A percentile compares a stretch with the other conserved stretches of the same genome.
phyloP scores from a whole-genome alignment of 441 rosid genomes.

The Adansonia grandidieri region DNA sequence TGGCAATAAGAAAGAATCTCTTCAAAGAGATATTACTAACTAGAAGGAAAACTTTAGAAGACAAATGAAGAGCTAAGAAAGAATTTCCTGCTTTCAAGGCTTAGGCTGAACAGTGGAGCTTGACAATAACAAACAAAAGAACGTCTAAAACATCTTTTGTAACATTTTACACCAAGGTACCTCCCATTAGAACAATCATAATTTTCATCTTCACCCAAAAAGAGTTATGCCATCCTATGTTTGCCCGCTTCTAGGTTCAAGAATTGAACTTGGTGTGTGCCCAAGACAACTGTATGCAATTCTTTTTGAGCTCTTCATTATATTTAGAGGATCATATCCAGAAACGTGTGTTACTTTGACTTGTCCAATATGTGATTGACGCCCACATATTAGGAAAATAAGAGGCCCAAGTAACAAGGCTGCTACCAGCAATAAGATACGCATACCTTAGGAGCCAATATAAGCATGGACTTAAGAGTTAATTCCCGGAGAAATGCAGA shows the following conservation, averaged over 20 bases:
- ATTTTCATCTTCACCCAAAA: neutral
- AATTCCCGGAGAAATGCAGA: constrained; percentile 95
- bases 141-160: neutral
- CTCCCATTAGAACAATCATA: constrained; percentile 14
- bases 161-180: constrained; percentile 16
- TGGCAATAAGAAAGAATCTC: constrained; percentile 3
- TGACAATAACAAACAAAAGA: neutral
- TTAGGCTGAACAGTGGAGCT: constrained; percentile 4
- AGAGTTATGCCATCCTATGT: neutral
- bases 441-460: constrained; percentile 93
- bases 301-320: constrained; percentile 15
- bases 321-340: neutral
- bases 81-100: constrained; percentile 2
- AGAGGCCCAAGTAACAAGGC: neutral
- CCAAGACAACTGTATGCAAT: neutral
- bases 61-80: neutral
- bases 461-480: constrained; percentile 98
- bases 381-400: neutral
- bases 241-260: neutral
- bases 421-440: constrained; percentile 19
- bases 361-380: neutral
- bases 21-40: constrained; percentile 7
- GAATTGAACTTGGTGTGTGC: neutral
- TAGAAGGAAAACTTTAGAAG: neutral
- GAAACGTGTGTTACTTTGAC: neutral